Evolutionary conservation across 192 early-diverging fungal genomes (phyloP), one percentile per base, ranked within the genome.

Genomic region (Linnemannia schmuckeri): DNA sequence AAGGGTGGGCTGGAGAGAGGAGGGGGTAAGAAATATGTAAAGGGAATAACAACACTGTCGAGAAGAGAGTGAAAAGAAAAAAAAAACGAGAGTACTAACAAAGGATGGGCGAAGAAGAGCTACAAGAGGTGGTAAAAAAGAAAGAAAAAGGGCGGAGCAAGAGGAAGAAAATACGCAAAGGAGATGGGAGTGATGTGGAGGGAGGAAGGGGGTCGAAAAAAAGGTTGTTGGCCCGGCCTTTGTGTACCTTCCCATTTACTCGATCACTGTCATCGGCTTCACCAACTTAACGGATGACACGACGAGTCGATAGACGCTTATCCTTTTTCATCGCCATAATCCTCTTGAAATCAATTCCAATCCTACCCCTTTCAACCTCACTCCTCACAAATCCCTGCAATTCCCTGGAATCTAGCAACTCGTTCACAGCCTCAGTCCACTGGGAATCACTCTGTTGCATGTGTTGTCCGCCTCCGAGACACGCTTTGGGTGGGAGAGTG

Each of bases 271-370:
- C 37, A 3, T 37, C 37, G 37, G 37, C 37, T 15, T 66, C 61
- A 0, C 12, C 24, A 22, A 17, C 44, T 74, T 76, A 78, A 9
- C 77, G 77, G 15, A 78, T 54, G 13, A 52, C 44, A 24, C 72
- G 12, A 22, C 74, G 42, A 27, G 33, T 69, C 3, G 54, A 22
- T 69, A 42, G 72, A 1, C 76, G 70, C 2, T 44, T 33, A 42
- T 71, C 46, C 44, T 57, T 72, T 38, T 79, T 72, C 12, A 55
- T 47, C 12, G 69, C 77, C 77, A 78, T 47, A 18, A 70, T 70
- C 77, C 35, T 47, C 66, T 72, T 70, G 35, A 54, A 82, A 52
- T 82, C 80, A 52, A 82, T 55, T 2, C 80, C 74, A 57, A 76
- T 71, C 54, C 80, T 1, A 1, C 74, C 80, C 6, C 70, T 8